A percentile compares a stretch with the other conserved stretches of the same genome.
Evolutionary conservation across 805 yeast species (phyloP).

Genomic region (Komagataella ulmi): DNA sequence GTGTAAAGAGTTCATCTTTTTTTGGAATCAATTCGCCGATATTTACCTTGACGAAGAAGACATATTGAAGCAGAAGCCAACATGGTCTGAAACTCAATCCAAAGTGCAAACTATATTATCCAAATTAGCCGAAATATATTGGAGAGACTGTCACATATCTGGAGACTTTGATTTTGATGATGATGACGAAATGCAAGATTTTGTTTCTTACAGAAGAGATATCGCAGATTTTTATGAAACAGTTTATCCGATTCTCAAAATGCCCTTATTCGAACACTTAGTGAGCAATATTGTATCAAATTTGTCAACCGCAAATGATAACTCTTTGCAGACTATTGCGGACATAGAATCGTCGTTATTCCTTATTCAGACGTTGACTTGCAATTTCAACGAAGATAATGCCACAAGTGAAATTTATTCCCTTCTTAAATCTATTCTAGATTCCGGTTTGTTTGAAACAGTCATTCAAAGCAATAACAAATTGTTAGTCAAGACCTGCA

Average conservation of each 20-base stretch:
- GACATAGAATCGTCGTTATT: slow-evolving; percentile 53
- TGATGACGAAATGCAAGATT: slow-evolving; percentile 29
- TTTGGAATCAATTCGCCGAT: slow-evolving; percentile 61
- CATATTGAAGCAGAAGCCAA: slow-evolving; percentile 6
- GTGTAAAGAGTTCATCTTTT: slow-evolving; percentile 32
- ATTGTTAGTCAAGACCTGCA: slow-evolving; percentile 32
- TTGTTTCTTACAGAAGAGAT: slow-evolving; percentile 55
- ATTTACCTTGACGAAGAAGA: slow-evolving; percentile 36
- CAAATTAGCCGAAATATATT: slow-evolving; percentile 46
- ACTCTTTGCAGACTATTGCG: slow-evolving; percentile 9
- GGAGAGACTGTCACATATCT: slow-evolving; percentile 47
- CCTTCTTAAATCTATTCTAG: slow-evolving; percentile 13
- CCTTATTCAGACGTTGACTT: slow-evolving; percentile 41
- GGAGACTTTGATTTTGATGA: slow-evolving; percentile 11
- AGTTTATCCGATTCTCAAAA: slow-evolving; percentile 52
- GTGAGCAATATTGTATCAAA: slow-evolving; percentile 17
- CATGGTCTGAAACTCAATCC: slow-evolving; percentile 9
- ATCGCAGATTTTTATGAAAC: slow-evolving; percentile 69
- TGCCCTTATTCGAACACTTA: slow-evolving; percentile 31
- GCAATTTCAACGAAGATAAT: slow-evolving; percentile 28
- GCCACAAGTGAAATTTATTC: slow-evolving; percentile 10
- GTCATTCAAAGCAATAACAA: slow-evolving; percentile 4
- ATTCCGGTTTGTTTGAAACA: slow-evolving; percentile 14
- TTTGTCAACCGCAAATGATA: slow-evolving; percentile 4
- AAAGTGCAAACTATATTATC: slow-evolving; percentile 26